Evolutionary conservation across 305 asterid species (phyloP), one percentile per base, ranked within the genome.

Genomic region (Fraxinus platypoda): DNA sequence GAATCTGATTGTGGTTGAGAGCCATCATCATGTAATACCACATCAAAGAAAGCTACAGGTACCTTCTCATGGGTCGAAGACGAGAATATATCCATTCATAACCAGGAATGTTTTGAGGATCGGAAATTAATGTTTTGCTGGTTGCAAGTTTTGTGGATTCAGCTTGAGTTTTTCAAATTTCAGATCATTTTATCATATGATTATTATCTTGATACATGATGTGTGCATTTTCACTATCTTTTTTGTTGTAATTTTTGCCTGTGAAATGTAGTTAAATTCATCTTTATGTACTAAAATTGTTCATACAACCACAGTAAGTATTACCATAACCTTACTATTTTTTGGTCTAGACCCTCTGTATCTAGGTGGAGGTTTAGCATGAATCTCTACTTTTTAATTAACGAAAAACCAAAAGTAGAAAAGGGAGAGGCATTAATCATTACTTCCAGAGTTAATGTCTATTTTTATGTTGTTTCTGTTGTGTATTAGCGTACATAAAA

Each of bases 71-170:
- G 81, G 17, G 49, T 43, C 11, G 41, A 35, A 12, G 79, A 76
- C 37, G 34, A 37, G 71, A 68, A 28, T 17, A 38, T 77, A 68
- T 33, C 77, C 13, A 15, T 33, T 66, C 25, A 57, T 73, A 19
- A 23, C 72, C 31, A 6, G 12, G 38, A 74, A 66, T 52, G 66
- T 38, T 21, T 76, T 23, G 79, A 28, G 68, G 57, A 52, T 52
- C 21, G 21, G 86, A 77, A 41, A 80, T 1, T 23, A 25, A 64
- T 54, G 66, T n/a, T 54, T 54, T n/a, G 66, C 66, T 54, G 66
- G 26, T 54, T 54, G 66, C 66, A 19, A n/a, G 25, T 54, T 54
- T 54, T 54, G 66, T 54, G 26, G 26, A n/a, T 54, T 54, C 11
- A 54, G 66, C 66, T n/a, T 23, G 26, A 54, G 3, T n/a, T 54